Evolutionary conservation across 1,284 basidiomycete species (phyloP), one percentile per base, ranked within the genome.

Genomic region (Bondarzewia mesenterica): DNA sequence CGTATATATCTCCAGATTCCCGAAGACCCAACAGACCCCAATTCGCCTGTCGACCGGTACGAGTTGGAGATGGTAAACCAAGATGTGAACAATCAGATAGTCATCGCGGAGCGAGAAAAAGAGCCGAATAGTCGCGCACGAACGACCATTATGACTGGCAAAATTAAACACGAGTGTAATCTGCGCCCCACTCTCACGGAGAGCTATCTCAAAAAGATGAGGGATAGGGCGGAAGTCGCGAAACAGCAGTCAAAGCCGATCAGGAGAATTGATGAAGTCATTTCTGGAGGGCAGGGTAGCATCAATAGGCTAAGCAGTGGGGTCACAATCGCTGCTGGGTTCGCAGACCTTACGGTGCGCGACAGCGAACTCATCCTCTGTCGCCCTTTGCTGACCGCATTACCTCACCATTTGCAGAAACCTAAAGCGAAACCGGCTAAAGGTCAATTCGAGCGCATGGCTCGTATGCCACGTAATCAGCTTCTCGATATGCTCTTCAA

Each of bases 401-500:
- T 23, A 23, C 18, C 47, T 40, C 38, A 4, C 40, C 43, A 23
- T 36, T 6, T 4, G 23, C 58, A 86, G 82, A 74, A 73, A 70
- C 67, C 75, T 20, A 86, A 83, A 64, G 73, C 65, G 45, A 86
- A 82, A 63, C 74, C 68, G 18, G 65, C 71, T 16, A 88, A 88
- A 58, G 84, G 82, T 38, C 71, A 76, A 29, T 87, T 85, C 68
- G 89, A 93, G 65, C 89, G 91, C 57, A 89, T 90, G 75, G 88
- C 91, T 12, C 84, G 92, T 58, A 85, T 94, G 70, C 89, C 93
- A 20, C 79, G 85, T 51, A 88, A 92, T 69, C 89, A 95, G 60
- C 78, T 98, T 7, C 74, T 93, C 60, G 92, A 97, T 64, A 67
- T 86, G 53, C 76, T 98, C 25, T 95, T 97, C 64, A 61, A 67